Evolutionary conservation across 1,284 basidiomycete species (phyloP).

Genomic region (Puccinia hordei): DNA sequence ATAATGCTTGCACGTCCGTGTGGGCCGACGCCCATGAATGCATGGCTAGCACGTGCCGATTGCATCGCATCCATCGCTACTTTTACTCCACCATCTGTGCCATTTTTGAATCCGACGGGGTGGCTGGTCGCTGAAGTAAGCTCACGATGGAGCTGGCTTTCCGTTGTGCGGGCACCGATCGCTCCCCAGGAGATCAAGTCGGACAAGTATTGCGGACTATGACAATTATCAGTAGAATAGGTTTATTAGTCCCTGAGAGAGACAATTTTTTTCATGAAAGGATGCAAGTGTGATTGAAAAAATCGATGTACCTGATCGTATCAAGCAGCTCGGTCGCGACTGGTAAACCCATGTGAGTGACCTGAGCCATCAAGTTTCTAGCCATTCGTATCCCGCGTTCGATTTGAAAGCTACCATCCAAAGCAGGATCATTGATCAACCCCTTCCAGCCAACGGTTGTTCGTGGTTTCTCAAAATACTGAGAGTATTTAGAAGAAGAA

Average conservation of each 20-base stretch:
- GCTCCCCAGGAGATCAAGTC: conserved; percentile 91
- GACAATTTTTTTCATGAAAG: background rate
- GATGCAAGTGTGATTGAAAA: conserved; percentile 53
- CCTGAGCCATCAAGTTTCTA: conserved; percentile 82
- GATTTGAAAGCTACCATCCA: conserved; percentile 92
- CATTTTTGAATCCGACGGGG: conserved; percentile 60
- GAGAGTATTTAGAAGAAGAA: too few relatives aligned
- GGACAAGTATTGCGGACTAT: conserved; percentile 64
- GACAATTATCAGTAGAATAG: conserved; percentile 58
- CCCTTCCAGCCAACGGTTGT: conserved; percentile 79
- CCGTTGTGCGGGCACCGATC: conserved; percentile 91
- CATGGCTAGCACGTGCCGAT: conserved; percentile 57
- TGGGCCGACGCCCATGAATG: conserved; percentile 59
- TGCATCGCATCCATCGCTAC: conserved; percentile 59
- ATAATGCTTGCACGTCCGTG: conserved; percentile 82
- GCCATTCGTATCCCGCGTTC: conserved; percentile 90
- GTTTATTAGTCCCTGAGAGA: too few relatives aligned
- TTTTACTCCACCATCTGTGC: conserved; percentile 58
- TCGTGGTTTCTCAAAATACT: conserved; percentile 66
- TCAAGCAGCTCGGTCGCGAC: conserved; percentile 91
- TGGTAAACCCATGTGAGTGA: conserved; percentile 84
- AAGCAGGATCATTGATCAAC: conserved; percentile 71
- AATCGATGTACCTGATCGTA: conserved; percentile 59
- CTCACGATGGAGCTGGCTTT: conserved; percentile 62
- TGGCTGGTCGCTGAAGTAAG: conserved; percentile 58